A percentile compares a stretch with the other conserved stretches of the same genome.
Evolutionary conservation across 768 basidiomycete genomes (phyloP).

Genomic region (Tulasnella sp.): DNA sequence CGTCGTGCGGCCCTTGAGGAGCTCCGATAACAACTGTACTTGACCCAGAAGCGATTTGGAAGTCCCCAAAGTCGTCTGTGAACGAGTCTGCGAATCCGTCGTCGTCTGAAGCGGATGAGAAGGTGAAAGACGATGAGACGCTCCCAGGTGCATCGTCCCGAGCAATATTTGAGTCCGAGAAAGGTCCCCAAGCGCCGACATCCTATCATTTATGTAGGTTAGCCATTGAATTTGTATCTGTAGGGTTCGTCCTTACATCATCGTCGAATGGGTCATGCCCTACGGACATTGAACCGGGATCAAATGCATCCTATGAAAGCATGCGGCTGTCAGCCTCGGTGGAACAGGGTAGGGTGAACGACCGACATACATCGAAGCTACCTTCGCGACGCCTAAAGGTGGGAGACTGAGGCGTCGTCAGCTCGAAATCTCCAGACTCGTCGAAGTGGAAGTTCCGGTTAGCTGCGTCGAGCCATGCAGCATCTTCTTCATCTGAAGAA

Average conservation of each 20-base stretch:
- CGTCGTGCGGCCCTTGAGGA: not conserved
- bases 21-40: slow-evolving; percentile 18
- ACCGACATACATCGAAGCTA: slow-evolving; percentile 32
- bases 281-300: slow-evolving; percentile 15
- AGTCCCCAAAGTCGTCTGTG: slow-evolving; percentile 61
- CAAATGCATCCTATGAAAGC: slow-evolving; percentile 24
- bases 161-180: slow-evolving; percentile 42
- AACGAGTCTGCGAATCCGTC: slow-evolving; percentile 55
- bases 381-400: slow-evolving; percentile 32
- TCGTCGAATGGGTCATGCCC: slow-evolving; percentile 41
- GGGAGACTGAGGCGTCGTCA: slow-evolving; percentile 33
- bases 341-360: slow-evolving; percentile 13
- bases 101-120: slow-evolving; percentile 40
- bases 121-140: slow-evolving; percentile 44
- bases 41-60: slow-evolving; percentile 38
- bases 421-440: slow-evolving; percentile 35
- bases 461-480: slow-evolving; percentile 71
- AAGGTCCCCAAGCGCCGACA: slow-evolving; percentile 69
- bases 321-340: not conserved
- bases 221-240: slow-evolving; percentile 40
- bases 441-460: slow-evolving; percentile 33
- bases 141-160: slow-evolving; percentile 24
- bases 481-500: slow-evolving; percentile 53
- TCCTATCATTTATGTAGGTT: slow-evolving; percentile 18
- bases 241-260: slow-evolving; percentile 36